Conservation (phyloP, 305 asterid species). For the Plantago coronopus region DNA sequence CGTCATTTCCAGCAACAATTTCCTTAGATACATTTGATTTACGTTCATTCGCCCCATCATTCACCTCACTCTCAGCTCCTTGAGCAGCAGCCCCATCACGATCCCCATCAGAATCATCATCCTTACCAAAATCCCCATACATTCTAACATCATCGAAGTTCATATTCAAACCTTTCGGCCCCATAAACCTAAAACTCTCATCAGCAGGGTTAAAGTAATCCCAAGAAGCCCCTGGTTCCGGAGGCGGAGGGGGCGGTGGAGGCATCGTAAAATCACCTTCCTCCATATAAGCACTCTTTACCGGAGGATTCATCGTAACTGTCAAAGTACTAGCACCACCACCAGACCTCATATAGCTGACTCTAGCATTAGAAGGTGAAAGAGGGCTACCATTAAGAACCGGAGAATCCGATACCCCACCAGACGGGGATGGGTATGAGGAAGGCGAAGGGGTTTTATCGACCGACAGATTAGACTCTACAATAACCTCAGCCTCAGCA, state of each 20-base stretch:
- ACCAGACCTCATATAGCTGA: constrained; percentile 80
- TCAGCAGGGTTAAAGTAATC: constrained; percentile 82
- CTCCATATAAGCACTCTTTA: constrained; percentile 50
- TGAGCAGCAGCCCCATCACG: constrained; percentile 43
- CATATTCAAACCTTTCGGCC: constrained; percentile 32
- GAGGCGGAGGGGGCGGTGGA: constrained; percentile 81
- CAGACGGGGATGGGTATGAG: constrained; percentile 69
- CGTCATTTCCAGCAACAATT: constrained; percentile 31
- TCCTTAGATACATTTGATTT: constrained; percentile 32
- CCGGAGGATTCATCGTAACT: constrained; percentile 48
- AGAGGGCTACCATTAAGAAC: constrained; percentile 68
- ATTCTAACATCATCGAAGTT: constrained; percentile 32
- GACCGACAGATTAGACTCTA: constrained; percentile 54
- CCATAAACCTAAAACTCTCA: constrained; percentile 78
- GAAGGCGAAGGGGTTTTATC: constrained; percentile 75
- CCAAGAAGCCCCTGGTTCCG: constrained; percentile 68
- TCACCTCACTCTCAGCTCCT: constrained; percentile 40
- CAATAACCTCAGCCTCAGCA: constrained; percentile 83
- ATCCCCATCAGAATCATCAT: constrained; percentile 31
- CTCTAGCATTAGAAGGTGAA: constrained; percentile 61
- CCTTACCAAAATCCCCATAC: constrained; percentile 32
- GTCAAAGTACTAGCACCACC: constrained; percentile 66
- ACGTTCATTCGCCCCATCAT: constrained; percentile 23
- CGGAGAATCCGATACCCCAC: constrained; percentile 66
- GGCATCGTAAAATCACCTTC: constrained; percentile 65